Evolutionary conservation across 352 stramenopile species (phyloP), one percentile per base, ranked within the genome.

Genomic region (Globisporangium alternatum): DNA sequence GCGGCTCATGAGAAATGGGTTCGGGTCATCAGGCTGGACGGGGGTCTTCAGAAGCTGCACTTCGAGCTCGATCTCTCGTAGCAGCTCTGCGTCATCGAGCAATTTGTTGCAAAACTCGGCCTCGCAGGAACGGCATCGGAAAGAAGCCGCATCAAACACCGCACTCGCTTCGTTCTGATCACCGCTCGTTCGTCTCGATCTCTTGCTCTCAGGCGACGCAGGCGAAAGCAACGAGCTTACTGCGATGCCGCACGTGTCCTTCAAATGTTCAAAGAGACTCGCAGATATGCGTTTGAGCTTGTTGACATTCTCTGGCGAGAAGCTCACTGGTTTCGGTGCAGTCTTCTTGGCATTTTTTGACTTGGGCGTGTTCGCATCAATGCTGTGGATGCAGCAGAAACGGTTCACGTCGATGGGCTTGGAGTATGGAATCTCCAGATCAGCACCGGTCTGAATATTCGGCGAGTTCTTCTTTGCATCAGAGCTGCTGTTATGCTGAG

Each of bases 221-320:
- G 47, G 67, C 31, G 61, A 71, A 19, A 33, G 60, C n/a, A 48
- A 19, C 45, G 22, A 30, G 22, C 47, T 31, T 52, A 8, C 49
- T 48, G 55, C 54, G n/a, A 72, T 56, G 5, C 67, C 71, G 62
- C 71, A 88, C 8, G 68, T 81, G 48, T 74, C 69, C 60, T 67
- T 56, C 12, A 93, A 55, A 49, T 83, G 75, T 17, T 71, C 31
- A 60, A 79, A 89, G 10, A 91, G 54, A 12, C 67, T 69, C 4
- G 61, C 74, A 41, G 78, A 92, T 43, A 91, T 73, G 19, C 81
- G 77, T 62, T 93, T 93, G 28, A 93, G 49, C 33, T 77, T 83
- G 5, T 57, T 60, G 1, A 76, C 70, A 55, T 70, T 83, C 2
- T 88, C 79, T 9, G 84, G 84, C 7, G 75, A 72, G 39, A 93